A percentile compares a stretch with the other conserved stretches of the same genome.
phyloP scores from a whole-genome alignment of 129 eudicot genomes.

The Artemisia argyi region DNA sequence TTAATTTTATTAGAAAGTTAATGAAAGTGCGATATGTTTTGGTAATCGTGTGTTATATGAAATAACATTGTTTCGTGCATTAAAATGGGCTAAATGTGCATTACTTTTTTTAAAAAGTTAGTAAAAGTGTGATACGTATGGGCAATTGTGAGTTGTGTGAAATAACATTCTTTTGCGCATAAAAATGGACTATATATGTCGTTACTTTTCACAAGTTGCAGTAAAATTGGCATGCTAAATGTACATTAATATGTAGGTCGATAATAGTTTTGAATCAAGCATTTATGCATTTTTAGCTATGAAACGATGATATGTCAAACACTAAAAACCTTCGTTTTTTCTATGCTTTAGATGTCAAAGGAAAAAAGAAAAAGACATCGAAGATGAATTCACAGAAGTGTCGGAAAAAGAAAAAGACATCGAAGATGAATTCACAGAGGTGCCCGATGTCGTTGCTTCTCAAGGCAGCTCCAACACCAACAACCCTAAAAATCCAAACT shows the following conservation, averaged over 20 bases:
- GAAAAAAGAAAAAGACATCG: conserved; percentile 26
- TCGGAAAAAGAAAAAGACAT: conserved; percentile 28
- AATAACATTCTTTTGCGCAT: too few species aligned
- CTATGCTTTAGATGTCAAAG: conserved; percentile 18
- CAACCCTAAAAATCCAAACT: conserved; percentile 8
- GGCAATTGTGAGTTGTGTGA: too few species aligned
- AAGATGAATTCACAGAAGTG: conserved; percentile 20
- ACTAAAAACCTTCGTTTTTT: background rate
- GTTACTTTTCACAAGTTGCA: too few species aligned
- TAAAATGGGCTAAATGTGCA: too few species aligned
- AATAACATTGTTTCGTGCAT: too few species aligned
- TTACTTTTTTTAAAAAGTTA: too few species aligned
- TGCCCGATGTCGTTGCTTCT: conserved; percentile 30
- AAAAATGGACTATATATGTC: too few species aligned
- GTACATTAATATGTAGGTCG: background rate
- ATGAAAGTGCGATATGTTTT: too few species aligned
- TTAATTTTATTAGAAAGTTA: too few species aligned
- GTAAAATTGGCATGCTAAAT: too few species aligned
- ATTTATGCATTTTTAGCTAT: background rate
- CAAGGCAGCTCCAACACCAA: conserved; percentile 37
- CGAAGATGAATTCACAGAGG: conserved; percentile 21
- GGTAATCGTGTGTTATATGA: too few species aligned
- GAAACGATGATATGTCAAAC: background rate
- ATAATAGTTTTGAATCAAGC: background rate
- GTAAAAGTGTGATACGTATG: too few species aligned